These are phyloP conservation scores for Claviceps monticola DNA, from an alignment of 2,329 filamentous ascomycete species.

Conservation along the genomic window DNA sequence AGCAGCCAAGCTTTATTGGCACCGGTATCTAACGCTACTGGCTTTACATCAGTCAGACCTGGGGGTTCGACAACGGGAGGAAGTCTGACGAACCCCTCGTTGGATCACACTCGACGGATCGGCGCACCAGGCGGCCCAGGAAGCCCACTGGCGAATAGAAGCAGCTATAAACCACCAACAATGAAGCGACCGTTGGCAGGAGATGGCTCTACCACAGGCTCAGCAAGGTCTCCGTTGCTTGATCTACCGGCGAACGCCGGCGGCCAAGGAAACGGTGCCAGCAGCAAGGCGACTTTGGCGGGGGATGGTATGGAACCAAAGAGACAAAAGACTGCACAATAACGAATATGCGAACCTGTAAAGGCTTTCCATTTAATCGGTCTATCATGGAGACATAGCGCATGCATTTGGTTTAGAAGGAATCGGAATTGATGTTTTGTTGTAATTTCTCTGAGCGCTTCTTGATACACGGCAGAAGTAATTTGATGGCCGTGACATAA, in stretches of 20 bases:
- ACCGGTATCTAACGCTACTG: conserved; percentile 11
- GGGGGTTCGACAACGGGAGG: conserved; percentile 19
- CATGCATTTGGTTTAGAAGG: conserved; percentile 10
- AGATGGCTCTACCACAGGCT: conserved; percentile 12
- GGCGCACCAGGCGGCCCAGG: conserved; percentile 39
- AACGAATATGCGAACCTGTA: background rate
- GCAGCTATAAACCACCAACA: conserved; percentile 44
- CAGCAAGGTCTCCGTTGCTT: conserved; percentile 29
- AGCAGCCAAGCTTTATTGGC: conserved; percentile 14
- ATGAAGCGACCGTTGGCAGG: conserved; percentile 36
- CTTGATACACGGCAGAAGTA: background rate
- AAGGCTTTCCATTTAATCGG: background rate
- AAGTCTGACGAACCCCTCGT: conserved; percentile 36
- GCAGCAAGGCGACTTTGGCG: conserved; percentile 1
- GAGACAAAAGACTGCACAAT: conserved; percentile 30
- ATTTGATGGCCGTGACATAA: background rate
- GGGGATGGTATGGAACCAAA: conserved; percentile 31
- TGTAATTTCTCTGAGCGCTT: background rate
- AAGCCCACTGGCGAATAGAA: conserved; percentile 45
- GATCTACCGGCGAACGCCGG: conserved; percentile 35
- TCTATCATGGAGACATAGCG: conserved; percentile 8
- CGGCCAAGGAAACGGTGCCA: conserved; percentile 9
- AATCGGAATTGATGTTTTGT: background rate
- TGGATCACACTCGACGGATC: conserved; percentile 42
- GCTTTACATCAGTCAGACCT: conserved; percentile 17